Base-by-base conservation (phyloP, 2,329 filamentous ascomycete species). In the Hypoxylon sp. region DNA sequence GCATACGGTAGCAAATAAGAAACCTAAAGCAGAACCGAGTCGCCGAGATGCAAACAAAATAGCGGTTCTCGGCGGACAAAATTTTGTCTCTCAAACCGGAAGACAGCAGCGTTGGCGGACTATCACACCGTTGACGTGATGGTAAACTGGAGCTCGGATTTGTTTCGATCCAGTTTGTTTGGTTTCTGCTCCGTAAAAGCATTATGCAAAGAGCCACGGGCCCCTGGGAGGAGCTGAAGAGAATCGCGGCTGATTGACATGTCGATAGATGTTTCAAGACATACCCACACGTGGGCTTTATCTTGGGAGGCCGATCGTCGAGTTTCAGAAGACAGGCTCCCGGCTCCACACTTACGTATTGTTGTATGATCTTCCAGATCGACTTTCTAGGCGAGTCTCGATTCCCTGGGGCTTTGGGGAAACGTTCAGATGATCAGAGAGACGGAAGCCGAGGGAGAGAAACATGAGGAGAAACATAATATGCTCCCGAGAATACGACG, bases 271-370 rank as follows among this genome's bases (percentile, higher is more conserved):
- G 57, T 60, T 63, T 61, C 58, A 61, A 55, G 42, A 42, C 48
- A 18, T 45, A 24, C 48, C 24, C 17, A 49, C 48, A 33, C 31
- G 27, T 37, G 50, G 43, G 13, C 41, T 38, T 23, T 18, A 15
- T 8, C 5, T 35, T 24, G 43, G 35, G 37, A 40, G 24, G 41
- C 15, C 24, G 51, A 61, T 58, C 46, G 40, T 51, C 47, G 37
- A 61, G 55, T 62, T 62, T 57, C 48, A 49, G 48, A 56, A 62
- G 49, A n/a, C n/a, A n/a, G n/a, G n/a, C n/a, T n/a, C n/a, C n/a
- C 51, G 37, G 13, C 41, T 26, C 46, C 55, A n/a, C 24, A 45
- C 58, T 58, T 57, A 62, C 54, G 55, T 54, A 52, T 52, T 46
- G 33, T 23, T 54, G 61, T 57, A 61, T 62, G 55, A 62, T 58